These are phyloP conservation scores for Agarophyton chilense DNA, from an alignment of 23 red algal genomes.

Conservation along the genomic window DNA sequence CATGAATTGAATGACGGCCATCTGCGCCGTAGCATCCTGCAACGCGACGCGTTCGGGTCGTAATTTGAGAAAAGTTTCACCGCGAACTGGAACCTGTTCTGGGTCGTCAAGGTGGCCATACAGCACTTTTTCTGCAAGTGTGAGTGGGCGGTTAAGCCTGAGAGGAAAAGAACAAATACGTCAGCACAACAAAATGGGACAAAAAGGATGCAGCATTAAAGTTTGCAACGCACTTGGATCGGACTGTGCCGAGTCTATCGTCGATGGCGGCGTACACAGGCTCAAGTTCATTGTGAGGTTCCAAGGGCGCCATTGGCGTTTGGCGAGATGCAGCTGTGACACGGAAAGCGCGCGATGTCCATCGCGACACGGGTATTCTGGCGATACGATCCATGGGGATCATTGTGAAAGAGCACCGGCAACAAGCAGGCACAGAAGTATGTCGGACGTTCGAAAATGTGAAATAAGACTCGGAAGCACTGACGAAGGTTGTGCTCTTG, in stretches of 20 bases:
- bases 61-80: constrained; percentile 94
- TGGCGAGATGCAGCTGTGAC: constrained; percentile 39
- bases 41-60: constrained; percentile 97
- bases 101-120: constrained; percentile 97
- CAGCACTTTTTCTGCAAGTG: constrained; percentile 94
- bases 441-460: neutral
- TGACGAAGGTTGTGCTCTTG: neutral
- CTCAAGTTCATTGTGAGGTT: constrained; percentile 77
- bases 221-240: constrained; percentile 49
- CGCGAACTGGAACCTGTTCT: constrained; percentile 68
- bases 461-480: neutral
- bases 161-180: neutral
- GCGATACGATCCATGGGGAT: constrained; percentile 41
- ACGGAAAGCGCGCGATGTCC: constrained; percentile 53
- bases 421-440: neutral
- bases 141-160: constrained; percentile 86
- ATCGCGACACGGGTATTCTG: constrained; percentile 28
- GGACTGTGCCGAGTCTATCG: constrained; percentile 61
- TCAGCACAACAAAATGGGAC: constrained; percentile 28
- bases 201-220: neutral
- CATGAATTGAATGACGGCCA: constrained; percentile 99
- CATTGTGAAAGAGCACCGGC: neutral
- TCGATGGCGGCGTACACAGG: constrained; percentile 72
- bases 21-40: constrained; percentile 99
- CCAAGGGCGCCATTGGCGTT: constrained; percentile 55